Evolutionary conservation across 2,329 filamentous ascomycete species (phyloP).

Genomic region (Aurifilum marmelostoma): DNA sequence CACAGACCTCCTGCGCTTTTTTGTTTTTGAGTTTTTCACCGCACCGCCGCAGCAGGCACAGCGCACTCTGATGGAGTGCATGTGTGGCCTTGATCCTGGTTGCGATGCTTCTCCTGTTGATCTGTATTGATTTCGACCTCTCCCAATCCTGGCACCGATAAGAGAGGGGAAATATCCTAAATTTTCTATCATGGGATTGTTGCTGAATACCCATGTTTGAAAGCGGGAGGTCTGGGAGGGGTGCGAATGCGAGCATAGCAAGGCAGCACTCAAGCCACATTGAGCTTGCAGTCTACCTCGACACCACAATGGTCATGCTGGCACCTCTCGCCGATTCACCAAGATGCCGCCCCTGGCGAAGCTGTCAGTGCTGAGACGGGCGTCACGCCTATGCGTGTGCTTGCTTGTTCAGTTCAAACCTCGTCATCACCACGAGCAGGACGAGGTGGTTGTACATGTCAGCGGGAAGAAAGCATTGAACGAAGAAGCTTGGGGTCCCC

Average conservation of each 20-base stretch:
- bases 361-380: neutral
- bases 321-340: neutral
- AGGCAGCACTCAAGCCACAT: neutral
- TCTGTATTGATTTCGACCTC: neutral
- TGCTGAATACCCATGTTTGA: conserved; percentile 11
- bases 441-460: neutral
- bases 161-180: neutral
- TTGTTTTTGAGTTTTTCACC: no score
- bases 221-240: neutral
- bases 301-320: neutral
- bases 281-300: neutral
- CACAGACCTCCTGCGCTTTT: neutral
- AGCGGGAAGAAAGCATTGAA: neutral
- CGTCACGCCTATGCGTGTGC: neutral
- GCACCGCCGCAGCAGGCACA: neutral
- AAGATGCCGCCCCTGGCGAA: neutral
- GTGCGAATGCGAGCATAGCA: neutral
- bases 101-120: neutral
- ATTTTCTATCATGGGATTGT: conserved; percentile 13
- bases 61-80: neutral
- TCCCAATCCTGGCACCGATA: neutral
- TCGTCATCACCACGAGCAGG: neutral
- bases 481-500: neutral
- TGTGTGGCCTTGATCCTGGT: neutral
- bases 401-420: neutral